These are phyloP conservation scores for Phytophthora pisi DNA, from an alignment of 352 stramenopile genomes.

Conservation along the genomic window DNA sequence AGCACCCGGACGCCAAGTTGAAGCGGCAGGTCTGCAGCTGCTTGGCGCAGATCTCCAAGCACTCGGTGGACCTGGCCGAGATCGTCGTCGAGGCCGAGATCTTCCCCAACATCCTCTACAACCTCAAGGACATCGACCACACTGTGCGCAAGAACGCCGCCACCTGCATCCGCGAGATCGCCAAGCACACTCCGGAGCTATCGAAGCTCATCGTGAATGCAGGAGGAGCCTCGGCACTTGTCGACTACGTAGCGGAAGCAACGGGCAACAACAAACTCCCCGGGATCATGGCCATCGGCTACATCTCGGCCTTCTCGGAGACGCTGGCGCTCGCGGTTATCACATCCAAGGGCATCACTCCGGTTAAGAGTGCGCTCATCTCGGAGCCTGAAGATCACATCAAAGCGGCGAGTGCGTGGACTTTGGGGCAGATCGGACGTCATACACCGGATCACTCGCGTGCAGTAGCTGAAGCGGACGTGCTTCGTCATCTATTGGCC, in stretches of 20 bases:
- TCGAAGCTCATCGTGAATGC: conserved; percentile 96
- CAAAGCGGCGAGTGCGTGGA: conserved; percentile 95
- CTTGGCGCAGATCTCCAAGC: conserved; percentile 95
- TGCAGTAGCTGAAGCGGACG: conserved; percentile 92
- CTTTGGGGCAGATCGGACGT: conserved; percentile 93
- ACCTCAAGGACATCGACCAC: conserved; percentile 94
- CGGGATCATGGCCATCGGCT: conserved; percentile 95
- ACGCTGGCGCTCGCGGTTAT: conserved; percentile 95
- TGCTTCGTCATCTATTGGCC: conserved; percentile 92
- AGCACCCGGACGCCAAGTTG: conserved; percentile 94
- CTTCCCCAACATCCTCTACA: conserved; percentile 96
- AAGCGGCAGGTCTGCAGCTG: conserved; percentile 92
- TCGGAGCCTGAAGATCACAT: conserved; percentile 96
- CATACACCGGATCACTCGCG: conserved; percentile 94
- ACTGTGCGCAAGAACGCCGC: conserved; percentile 96
- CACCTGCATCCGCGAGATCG: conserved; percentile 94
- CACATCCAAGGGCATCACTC: conserved; percentile 92
- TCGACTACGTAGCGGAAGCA: conserved; percentile 93
- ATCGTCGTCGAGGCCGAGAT: conserved; percentile 96
- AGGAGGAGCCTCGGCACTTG: conserved; percentile 92
- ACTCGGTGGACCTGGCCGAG: conserved; percentile 95
- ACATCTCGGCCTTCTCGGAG: conserved; percentile 95
- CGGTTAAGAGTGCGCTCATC: conserved; percentile 93
- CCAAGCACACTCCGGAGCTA: conserved; percentile 95
- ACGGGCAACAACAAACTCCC: conserved; percentile 93